phyloP scores from a whole-genome alignment of 2,329 filamentous ascomycete species.

The Paraconiothyrium brasiliense region DNA sequence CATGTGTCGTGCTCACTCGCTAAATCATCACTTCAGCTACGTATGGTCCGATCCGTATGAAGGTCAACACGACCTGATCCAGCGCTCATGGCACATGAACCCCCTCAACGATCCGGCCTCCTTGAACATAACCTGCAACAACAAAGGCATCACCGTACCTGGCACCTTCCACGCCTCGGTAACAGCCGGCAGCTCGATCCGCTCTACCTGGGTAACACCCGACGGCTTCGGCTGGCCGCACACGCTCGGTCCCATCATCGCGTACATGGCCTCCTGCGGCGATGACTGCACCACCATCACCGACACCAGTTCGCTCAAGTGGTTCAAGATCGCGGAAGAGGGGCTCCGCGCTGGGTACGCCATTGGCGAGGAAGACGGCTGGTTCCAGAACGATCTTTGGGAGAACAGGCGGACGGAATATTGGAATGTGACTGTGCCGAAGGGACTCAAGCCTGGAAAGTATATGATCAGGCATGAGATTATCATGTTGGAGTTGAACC shows the following conservation, averaged over 20 bases:
- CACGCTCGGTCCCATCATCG: conserved; percentile 9
- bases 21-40: conserved; percentile 10
- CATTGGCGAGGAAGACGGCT: conserved; percentile 15
- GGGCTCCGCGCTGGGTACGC: conserved; percentile 16
- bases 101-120: conserved; percentile 13
- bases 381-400: conserved; percentile 20
- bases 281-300: conserved; percentile 16
- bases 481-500: conserved; percentile 18
- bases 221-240: conserved; percentile 17
- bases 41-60: conserved; percentile 11
- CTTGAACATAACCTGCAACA: conserved; percentile 20
- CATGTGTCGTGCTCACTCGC: background rate
- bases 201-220: conserved; percentile 3
- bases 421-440: conserved; percentile 16
- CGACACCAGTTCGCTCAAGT: conserved; percentile 14
- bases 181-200: conserved; percentile 15
- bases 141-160: conserved; percentile 14
- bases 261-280: conserved; percentile 17
- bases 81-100: conserved; percentile 15
- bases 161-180: conserved; percentile 19
- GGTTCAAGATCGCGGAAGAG: conserved; percentile 25
- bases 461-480: conserved; percentile 26
- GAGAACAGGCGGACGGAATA: conserved; percentile 16
- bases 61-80: conserved; percentile 18
- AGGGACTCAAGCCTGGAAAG: conserved; percentile 18